These are phyloP conservation scores for Fusarium sp. DNA, from an alignment of 2,329 filamentous ascomycete genomes.

Conservation along the genomic window DNA sequence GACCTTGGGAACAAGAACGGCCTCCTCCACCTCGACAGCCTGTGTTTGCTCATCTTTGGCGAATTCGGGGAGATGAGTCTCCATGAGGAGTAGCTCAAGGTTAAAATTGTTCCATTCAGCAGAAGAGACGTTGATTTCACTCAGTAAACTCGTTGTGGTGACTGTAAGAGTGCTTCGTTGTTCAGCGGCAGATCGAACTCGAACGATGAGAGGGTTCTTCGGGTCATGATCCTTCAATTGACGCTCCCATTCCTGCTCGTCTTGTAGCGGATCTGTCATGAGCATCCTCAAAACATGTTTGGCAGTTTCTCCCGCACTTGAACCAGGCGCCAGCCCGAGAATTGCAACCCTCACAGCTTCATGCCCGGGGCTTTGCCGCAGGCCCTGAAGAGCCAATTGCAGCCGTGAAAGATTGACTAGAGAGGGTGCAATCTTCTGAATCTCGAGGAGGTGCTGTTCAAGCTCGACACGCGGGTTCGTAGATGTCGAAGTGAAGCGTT, in stretches of 20 bases:
- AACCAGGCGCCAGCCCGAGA: conserved; percentile 58
- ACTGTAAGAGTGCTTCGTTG: conserved; percentile 46
- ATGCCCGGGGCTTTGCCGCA: conserved; percentile 65
- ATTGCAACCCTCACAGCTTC: conserved; percentile 70
- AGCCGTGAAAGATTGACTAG: conserved; percentile 76
- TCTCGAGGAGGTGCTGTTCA: conserved; percentile 65
- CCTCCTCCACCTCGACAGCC: conserved; percentile 64
- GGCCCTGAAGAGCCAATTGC: conserved; percentile 75
- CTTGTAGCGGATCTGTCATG: conserved; percentile 74
- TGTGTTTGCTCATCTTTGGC: conserved; percentile 46
- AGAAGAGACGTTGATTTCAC: conserved; percentile 71
- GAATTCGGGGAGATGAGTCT: conserved; percentile 56
- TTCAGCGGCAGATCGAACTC: conserved; percentile 56
- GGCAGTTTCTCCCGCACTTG: conserved; percentile 60
- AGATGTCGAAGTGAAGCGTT: conserved; percentile 48
- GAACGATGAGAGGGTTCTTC: conserved; percentile 70
- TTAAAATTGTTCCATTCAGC: conserved; percentile 69
- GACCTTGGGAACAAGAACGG: conserved; percentile 79
- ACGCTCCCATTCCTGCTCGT: conserved; percentile 74
- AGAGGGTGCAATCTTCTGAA: conserved; percentile 70
- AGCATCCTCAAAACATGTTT: conserved; percentile 75
- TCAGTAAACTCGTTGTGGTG: conserved; percentile 55
- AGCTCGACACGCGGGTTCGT: conserved; percentile 63
- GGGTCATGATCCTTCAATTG: conserved; percentile 64
- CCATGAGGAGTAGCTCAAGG: conserved; percentile 71